Conservation (phyloP, 345 rosid species). For the Eucalyptus tenuipes region DNA sequence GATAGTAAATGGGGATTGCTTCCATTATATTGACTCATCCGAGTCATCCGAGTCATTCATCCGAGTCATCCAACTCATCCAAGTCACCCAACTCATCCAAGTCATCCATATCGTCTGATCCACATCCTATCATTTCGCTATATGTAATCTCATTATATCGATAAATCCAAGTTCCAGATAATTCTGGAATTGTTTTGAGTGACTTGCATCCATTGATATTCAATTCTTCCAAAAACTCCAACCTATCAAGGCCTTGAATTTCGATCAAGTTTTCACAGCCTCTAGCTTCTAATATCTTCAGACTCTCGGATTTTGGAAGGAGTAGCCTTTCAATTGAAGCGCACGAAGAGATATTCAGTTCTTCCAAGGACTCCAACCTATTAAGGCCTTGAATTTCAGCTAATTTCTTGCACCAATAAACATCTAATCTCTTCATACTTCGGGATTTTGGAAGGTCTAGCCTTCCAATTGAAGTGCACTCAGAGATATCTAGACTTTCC, state of each 20-base stretch:
- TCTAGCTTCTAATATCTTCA: accelerated
- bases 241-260: background rate
- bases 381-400: background rate
- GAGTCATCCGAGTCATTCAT: background rate
- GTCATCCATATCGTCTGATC: accelerated
- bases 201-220: too few relatives aligned
- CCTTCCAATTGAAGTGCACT: too few relatives aligned
- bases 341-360: accelerated
- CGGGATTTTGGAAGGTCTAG: background rate
- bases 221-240: accelerated
- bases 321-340: background rate
- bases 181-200: too few relatives aligned
- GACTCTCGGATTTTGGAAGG: background rate
- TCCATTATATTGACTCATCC: background rate
- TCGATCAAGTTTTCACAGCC: accelerated
- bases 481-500: background rate
- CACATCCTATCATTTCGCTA: accelerated
- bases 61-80: background rate
- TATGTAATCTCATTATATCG: accelerated
- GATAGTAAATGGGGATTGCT: background rate
- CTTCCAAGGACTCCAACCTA: background rate
- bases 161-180: accelerated
- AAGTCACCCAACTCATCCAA: accelerated
- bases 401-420: too few relatives aligned
- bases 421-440: accelerated